Conservation (phyloP, 2,329 filamentous ascomycete genomes). For the Neofusicoccum ribis region DNA sequence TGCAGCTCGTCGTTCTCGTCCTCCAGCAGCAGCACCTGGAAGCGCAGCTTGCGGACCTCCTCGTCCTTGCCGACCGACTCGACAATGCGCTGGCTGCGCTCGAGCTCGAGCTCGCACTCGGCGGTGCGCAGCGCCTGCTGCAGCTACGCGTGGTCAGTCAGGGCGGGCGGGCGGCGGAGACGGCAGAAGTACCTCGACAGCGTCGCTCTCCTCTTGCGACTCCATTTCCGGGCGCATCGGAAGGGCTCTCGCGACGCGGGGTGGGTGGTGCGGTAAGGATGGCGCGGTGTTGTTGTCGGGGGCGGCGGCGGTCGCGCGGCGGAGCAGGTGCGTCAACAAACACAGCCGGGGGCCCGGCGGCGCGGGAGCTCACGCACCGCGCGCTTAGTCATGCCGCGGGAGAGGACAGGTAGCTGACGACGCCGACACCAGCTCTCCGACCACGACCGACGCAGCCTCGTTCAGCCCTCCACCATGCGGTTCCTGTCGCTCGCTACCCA, state of each 20-base stretch:
- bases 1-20: constrained; percentile 72
- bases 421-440: background rate
- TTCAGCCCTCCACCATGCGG: constrained; percentile 60
- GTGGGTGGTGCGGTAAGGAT: background rate
- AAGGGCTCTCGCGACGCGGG: background rate
- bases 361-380: background rate
- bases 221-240: constrained; percentile 32
- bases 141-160: constrained; percentile 32
- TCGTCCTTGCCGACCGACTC: constrained; percentile 74
- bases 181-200: constrained; percentile 33
- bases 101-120: constrained; percentile 68
- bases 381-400: background rate
- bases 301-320: background rate
- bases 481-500: constrained; percentile 62
- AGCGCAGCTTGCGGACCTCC: constrained; percentile 66
- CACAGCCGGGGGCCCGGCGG: background rate
- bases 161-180: background rate
- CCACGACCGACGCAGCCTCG: constrained; percentile 11
- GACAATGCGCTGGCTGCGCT: constrained; percentile 63
- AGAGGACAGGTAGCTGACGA: constrained; percentile 15
- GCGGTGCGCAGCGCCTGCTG: constrained; percentile 55
- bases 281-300: background rate
- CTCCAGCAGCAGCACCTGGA: constrained; percentile 69
- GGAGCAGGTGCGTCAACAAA: constrained; percentile 8
- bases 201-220: constrained; percentile 29